These are phyloP conservation scores for Saccharum officinarum DNA, from an alignment of 176 grass and related monocot genomes.

Conservation along the genomic window DNA sequence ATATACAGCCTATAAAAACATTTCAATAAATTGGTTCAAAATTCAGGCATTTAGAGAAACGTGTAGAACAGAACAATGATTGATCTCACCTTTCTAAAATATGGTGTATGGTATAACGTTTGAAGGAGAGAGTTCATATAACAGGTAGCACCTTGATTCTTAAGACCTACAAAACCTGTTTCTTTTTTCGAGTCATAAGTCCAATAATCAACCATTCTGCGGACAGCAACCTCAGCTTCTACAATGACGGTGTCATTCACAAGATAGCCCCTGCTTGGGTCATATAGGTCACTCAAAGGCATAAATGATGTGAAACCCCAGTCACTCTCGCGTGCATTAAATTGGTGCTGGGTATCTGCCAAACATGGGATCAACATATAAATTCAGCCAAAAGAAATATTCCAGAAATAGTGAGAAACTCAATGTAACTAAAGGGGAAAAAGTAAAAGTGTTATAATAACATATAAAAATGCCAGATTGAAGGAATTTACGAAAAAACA, in stretches of 20 bases:
- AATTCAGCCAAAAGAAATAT: slow-evolving; percentile 19
- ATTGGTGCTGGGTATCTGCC: slow-evolving; percentile 98
- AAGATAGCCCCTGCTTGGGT: slow-evolving; percentile 86
- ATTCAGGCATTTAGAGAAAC: not conserved
- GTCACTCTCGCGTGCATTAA: slow-evolving; percentile 95
- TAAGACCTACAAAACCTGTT: slow-evolving; percentile 96
- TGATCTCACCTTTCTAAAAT: slow-evolving; percentile 93
- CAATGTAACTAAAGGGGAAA: not conserved
- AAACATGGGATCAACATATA: slow-evolving; percentile 35
- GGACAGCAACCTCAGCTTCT: slow-evolving; percentile 93
- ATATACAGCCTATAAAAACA: slow-evolving; percentile 83
- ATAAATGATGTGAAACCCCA: slow-evolving; percentile 99
- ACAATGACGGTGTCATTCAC: slow-evolving; percentile 77
- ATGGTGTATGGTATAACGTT: slow-evolving; percentile 95
- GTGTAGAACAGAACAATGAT: slow-evolving; percentile 1
- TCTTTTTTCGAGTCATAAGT: slow-evolving; percentile 98
- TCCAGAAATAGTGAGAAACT: slow-evolving; percentile 19
- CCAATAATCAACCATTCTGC: slow-evolving; percentile 92
- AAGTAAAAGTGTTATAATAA: not conserved
- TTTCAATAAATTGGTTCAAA: slow-evolving; percentile 35
- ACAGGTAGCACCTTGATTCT: slow-evolving; percentile 99
- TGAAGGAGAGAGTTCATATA: slow-evolving; percentile 99
- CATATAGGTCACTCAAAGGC: slow-evolving; percentile 96
- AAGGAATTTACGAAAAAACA: not conserved
- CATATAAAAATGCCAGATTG: not conserved